Evolutionary conservation across 768 basidiomycete genomes (phyloP).

Genomic region (Rhizopogon salebrosus): DNA sequence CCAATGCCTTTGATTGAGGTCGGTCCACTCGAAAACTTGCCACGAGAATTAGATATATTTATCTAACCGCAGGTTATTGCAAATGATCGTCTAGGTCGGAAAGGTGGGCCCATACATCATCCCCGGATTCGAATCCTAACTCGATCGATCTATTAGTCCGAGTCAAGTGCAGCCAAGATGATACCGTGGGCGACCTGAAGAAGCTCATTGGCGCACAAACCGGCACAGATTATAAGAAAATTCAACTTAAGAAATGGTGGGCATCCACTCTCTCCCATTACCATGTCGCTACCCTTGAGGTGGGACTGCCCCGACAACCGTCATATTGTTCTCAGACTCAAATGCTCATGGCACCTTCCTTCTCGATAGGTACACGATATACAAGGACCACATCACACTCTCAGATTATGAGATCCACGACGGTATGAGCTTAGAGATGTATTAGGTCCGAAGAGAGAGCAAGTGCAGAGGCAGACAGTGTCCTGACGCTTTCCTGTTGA

Average conservation of each 20-base stretch:
- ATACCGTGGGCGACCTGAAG: constrained; percentile 97
- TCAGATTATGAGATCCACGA: constrained; percentile 91
- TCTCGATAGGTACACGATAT: constrained; percentile 76
- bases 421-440: constrained; percentile 93
- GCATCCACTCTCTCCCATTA: constrained; percentile 15
- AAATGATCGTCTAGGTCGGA: constrained; percentile 91
- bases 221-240: constrained; percentile 82
- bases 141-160: constrained; percentile 54
- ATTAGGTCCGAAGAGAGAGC: constrained; percentile 35
- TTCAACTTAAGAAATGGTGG: constrained; percentile 95
- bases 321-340: not conserved
- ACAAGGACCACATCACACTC: constrained; percentile 94
- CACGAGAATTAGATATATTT: not conserved
- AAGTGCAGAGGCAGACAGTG: not conserved
- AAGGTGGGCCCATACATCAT: constrained; percentile 51
- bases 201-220: constrained; percentile 95
- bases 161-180: constrained; percentile 92
- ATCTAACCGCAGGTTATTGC: constrained; percentile 68
- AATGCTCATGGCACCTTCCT: not conserved
- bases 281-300: not conserved
- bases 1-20: constrained; percentile 58
- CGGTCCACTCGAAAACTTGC: constrained; percentile 2
- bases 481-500: not conserved
- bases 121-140: constrained; percentile 5
- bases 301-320: not conserved